Evolutionary conservation across 1,284 basidiomycete genomes (phyloP), one percentile per base, ranked within the genome.

Genomic region (Hemileia vastatrix): DNA sequence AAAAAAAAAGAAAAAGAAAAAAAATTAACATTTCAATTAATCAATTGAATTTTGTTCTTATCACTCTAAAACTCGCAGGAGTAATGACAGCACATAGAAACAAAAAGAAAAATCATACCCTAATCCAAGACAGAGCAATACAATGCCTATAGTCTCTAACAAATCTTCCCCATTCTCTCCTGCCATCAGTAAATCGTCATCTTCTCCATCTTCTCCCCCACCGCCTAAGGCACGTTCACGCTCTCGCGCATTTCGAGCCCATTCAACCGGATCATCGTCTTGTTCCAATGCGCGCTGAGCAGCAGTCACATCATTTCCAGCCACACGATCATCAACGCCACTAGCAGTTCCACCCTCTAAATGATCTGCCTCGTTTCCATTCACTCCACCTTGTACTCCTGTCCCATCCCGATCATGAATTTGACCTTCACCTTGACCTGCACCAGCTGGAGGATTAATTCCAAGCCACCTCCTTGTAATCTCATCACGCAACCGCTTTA

Each of bases 91-190:
- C 45, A 8, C 1, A 15, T 27, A 19, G 8, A 57, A 27, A 23
- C 18, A 6, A 19, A 13, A 48, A 48, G 43, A n/a, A 18, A 27
- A 21, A 15, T 40, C 59, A 13, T 21, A 62, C 59, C 59, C 59
- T 18, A 62, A 19, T 9, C 59, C 59, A 24, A 62, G 53, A 36
- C 59, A 62, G 9, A 62, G 53, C n/a, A 62, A 54, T n/a, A 62
- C 31, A 53, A 62, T 62, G 6, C 59, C 59, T 36, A 48, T 45
- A 4, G 52, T 62, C 45, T 62, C 59, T n/a, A 62, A 19, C 15
- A 62, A 62, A 55, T 62, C 59, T 33, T 62, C 59, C 13, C 52
- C 33, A 48, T 23, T 18, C 32, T 55, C 52, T 24, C 52, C 53
- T 48, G 53, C 53, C 31, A 62, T 33, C 19, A 62, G 55, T 47